Base-by-base conservation (phyloP, 495 filamentous ascomycete genomes). In the Lasiosphaeriaceae sp. region DNA sequence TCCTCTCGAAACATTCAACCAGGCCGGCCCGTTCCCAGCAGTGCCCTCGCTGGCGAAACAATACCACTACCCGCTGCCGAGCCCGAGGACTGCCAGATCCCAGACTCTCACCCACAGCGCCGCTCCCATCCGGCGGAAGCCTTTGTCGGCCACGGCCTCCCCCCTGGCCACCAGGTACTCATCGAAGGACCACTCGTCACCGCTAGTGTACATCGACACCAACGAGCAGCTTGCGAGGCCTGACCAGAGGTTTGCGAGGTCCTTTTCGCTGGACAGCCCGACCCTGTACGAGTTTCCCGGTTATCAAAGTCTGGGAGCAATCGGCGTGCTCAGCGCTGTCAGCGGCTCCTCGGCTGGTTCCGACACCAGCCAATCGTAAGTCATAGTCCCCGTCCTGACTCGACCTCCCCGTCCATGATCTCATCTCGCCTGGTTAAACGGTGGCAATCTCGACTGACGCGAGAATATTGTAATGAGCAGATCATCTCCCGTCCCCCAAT, bases 281-380 rank as follows among this genome's bases (percentile, higher is more conserved):
- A 82, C 79, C 7, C 71, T 83, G 50, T 80, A 82, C 71, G 79
- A 81, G 58, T 81, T 81, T 55, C 77, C 77, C 53, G 65, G 65
- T 52, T 61, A 63, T n/a, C 52, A 54, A 23, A 53, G 49, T 39
- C 20, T 59, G 34, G 22, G 57, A 31, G 59, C 57, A 11, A 50
- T 45, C 20, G 61, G 55, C 44, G 47, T 50, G 35, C 53, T 66
- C 60, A 59, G 52, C 20, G 34, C 64, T 23, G 41, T 53, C 17
- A 56, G 57, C 45, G 62, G 59, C 47, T 34, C 58, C 20, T 21
- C 55, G 31, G 57, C 39, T 17, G 39, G 54, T 41, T 52, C 60
- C 16, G 58, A 50, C 16, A 17, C 46, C 53, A 67, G 59, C 62
- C 61, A 60, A 52, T 60, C 54, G 68, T 71, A 66, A 35, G 68